Percentiles rank a stretch among this genome's conserved stretches.
Conservation (phyloP, 345 rosid species). For the Corymbia maculata region DNA sequence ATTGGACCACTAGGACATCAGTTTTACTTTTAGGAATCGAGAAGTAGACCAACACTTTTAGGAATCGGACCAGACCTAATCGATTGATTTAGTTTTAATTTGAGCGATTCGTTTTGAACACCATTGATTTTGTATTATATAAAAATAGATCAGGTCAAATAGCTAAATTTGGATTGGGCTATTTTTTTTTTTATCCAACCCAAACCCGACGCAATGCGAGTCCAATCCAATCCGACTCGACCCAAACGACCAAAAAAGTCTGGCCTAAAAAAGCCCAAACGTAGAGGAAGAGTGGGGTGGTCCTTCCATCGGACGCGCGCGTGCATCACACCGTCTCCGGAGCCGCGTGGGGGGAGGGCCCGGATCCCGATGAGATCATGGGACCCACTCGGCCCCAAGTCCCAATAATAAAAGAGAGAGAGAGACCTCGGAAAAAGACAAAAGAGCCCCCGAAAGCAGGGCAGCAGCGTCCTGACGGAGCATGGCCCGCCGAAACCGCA, state of each 20-base stretch:
- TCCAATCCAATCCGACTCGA: too few species aligned
- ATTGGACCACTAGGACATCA: not conserved
- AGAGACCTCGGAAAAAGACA: not conserved
- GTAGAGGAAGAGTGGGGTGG: not conserved
- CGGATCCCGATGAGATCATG: not conserved
- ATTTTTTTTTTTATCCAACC: too few species aligned
- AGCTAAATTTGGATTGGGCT: too few species aligned
- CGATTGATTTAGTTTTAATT: too few species aligned
- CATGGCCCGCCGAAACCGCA: not conserved
- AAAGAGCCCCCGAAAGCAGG: not conserved
- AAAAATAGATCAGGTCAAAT: too few species aligned
- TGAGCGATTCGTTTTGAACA: not conserved
- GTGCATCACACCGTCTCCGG: not conserved
- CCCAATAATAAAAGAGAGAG: not conserved
- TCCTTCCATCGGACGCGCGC: not conserved
- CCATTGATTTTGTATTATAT: too few species aligned
- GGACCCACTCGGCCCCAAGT: not conserved
- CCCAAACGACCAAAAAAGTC: too few species aligned
- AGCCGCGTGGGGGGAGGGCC: not conserved
- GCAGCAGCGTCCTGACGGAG: not conserved
- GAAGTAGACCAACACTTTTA: too few species aligned
- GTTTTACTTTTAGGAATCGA: too few species aligned
- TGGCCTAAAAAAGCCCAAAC: not conserved
- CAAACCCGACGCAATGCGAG: too few species aligned
- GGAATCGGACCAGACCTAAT: too few species aligned